Conservation (phyloP, 2,329 filamentous ascomycete genomes). For the Coniochaeta sp. region DNA sequence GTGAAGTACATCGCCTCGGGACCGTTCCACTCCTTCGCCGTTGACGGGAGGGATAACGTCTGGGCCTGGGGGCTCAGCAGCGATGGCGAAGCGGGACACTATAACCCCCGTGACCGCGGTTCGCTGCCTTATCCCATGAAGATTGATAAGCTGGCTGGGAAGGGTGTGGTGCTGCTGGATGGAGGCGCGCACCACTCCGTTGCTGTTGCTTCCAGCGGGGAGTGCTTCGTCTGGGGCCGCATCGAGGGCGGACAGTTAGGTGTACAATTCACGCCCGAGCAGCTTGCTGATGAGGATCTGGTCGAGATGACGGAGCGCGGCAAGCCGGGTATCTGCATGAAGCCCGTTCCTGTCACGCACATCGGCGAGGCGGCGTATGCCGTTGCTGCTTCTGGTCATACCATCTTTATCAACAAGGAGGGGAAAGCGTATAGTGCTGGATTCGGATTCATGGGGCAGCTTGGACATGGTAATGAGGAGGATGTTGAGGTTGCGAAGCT, state of each 20-base stretch:
- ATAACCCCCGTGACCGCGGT: conserved; percentile 44
- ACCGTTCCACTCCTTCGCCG: conserved; percentile 57
- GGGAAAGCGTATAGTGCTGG: conserved; percentile 6
- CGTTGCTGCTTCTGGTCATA: conserved; percentile 8
- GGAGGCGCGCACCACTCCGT: conserved; percentile 58
- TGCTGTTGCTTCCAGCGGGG: conserved; percentile 24
- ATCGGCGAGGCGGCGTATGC: conserved; percentile 2
- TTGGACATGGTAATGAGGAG: conserved; percentile 8
- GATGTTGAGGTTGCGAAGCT: conserved; percentile 14
- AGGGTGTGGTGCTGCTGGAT: conserved; percentile 44
- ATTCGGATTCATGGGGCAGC: conserved; percentile 5
- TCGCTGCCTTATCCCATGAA: conserved; percentile 48
- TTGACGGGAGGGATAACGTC: conserved; percentile 51
- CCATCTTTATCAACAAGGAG: conserved; percentile 7
- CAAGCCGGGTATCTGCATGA: conserved; percentile 7
- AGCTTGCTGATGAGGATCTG: conserved; percentile 1
- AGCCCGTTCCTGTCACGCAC: background rate
- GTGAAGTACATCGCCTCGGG: conserved; percentile 46
- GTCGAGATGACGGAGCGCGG: conserved; percentile 6
- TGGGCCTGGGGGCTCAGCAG: conserved; percentile 62
- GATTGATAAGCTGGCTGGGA: conserved; percentile 43
- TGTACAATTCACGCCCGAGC: conserved; percentile 4
- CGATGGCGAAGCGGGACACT: conserved; percentile 55
- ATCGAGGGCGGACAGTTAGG: conserved; percentile 9
- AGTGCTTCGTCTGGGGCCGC: conserved; percentile 31